Conservation (phyloP, 2,329 filamentous ascomycete genomes). For the Pseudogymnoascus sp. region DNA sequence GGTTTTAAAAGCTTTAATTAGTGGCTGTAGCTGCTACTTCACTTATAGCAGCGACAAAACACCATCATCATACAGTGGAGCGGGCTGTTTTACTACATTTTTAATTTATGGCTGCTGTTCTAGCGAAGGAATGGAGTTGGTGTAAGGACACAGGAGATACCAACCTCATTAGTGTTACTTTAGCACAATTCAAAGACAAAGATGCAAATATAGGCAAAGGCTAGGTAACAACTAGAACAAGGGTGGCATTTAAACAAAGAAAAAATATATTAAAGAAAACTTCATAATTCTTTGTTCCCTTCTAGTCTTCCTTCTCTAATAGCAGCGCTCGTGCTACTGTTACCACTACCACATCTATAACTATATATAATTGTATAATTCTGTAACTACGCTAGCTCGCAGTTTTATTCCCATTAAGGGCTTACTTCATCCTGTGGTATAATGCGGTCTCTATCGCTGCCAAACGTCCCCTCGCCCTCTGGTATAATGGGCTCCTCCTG, state of each 20-base stretch:
- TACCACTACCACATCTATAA: background rate
- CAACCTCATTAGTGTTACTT: background rate
- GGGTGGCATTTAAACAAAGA: background rate
- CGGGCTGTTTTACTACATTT: background rate
- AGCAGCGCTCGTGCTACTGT: background rate
- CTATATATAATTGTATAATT: background rate
- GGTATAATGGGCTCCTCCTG: conserved; percentile 32
- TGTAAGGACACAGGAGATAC: background rate
- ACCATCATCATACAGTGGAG: no score
- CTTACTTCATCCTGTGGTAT: conserved; percentile 21
- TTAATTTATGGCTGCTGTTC: background rate
- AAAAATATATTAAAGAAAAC: background rate
- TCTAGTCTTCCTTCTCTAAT: background rate
- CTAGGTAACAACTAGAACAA: background rate
- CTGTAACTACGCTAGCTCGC: background rate
- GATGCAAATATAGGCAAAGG: no score
- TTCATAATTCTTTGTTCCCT: background rate
- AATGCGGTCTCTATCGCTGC: conserved; percentile 21
- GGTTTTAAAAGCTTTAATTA: background rate
- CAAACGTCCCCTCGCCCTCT: conserved; percentile 28
- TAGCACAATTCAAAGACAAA: background rate
- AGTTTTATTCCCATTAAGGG: background rate
- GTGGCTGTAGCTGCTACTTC: background rate
- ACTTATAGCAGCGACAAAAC: background rate
- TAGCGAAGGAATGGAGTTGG: background rate